Percentiles rank a stretch among this genome's conserved stretches.
Conservation (phyloP, 1,284 basidiomycete genomes). For the Mycena sp. region DNA sequence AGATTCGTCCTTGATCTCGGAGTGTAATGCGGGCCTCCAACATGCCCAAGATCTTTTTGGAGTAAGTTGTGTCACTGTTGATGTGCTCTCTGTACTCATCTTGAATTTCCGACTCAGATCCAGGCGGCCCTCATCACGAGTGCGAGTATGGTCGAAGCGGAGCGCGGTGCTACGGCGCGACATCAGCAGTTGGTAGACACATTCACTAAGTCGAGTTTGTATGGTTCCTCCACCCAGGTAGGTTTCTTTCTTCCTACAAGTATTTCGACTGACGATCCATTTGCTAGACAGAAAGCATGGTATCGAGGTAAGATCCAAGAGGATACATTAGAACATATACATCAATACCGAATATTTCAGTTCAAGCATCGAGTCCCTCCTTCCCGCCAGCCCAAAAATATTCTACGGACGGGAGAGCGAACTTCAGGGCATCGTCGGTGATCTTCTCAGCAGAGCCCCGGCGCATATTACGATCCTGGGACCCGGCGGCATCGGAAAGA, state of each 20-base stretch:
- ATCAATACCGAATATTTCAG: neutral
- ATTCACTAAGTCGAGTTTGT: neutral
- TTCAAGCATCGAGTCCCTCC: neutral
- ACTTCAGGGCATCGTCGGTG: neutral
- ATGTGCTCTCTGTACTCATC: too few relatives aligned
- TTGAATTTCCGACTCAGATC: neutral
- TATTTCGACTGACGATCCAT: neutral
- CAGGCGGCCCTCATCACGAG: neutral
- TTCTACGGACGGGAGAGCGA: slow-evolving; percentile 19
- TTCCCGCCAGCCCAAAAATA: slow-evolving; percentile 13
- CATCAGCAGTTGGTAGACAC: neutral
- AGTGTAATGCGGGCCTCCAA: slow-evolving; percentile 3
- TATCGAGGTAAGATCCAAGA: neutral
- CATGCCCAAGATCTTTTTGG: neutral
- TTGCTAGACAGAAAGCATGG: neutral
- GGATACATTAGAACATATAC: too few relatives aligned
- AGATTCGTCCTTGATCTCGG: neutral
- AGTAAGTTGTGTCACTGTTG: neutral
- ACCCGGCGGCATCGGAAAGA: slow-evolving; percentile 20
- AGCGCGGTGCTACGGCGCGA: neutral
- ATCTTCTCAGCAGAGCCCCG: neutral
- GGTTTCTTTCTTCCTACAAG: neutral
- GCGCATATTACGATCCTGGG: slow-evolving; percentile 7
- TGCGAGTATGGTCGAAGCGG: neutral
- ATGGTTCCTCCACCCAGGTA: neutral